These are phyloP conservation scores for Dissophora globulifera DNA, from an alignment of 192 early-diverging fungal species.

Conservation along the genomic window DNA sequence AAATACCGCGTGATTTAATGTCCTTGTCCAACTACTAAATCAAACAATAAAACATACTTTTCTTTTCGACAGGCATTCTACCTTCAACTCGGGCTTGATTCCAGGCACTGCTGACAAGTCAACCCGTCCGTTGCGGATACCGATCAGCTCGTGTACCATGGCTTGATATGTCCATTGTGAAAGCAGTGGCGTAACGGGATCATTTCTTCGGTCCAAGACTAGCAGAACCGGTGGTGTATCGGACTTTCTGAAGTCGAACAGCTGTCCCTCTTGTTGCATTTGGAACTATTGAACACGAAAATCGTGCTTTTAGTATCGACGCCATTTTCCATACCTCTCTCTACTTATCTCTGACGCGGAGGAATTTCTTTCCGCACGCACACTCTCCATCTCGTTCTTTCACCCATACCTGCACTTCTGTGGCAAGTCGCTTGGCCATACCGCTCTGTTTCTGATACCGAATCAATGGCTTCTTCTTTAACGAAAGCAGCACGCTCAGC, in stretches of 20 bases:
- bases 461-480: constrained; percentile 94
- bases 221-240: constrained; percentile 90
- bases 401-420: constrained; percentile 84
- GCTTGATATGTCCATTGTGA: constrained; percentile 99
- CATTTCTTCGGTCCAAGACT: constrained; percentile 93
- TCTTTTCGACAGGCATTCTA: no score
- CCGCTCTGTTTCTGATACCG: constrained; percentile 86
- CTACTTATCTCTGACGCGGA: not conserved
- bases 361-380: no score
- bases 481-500: constrained; percentile 75
- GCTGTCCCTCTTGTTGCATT: constrained; percentile 76
- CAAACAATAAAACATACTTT: no score
- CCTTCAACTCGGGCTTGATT: constrained; percentile 84
- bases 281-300: no score
- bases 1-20: no score
- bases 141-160: constrained; percentile 96
- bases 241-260: constrained; percentile 83
- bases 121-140: constrained; percentile 92
- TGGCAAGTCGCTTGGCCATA: constrained; percentile 85
- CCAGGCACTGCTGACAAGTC: constrained; percentile 89
- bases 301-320: no score
- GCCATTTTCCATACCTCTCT: no score
- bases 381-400: no score
- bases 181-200: constrained; percentile 94
- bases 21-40: no score